Evolutionary conservation across 352 stramenopile species (phyloP), one percentile per base, ranked within the genome.

Genomic region (Pythium volutum): DNA sequence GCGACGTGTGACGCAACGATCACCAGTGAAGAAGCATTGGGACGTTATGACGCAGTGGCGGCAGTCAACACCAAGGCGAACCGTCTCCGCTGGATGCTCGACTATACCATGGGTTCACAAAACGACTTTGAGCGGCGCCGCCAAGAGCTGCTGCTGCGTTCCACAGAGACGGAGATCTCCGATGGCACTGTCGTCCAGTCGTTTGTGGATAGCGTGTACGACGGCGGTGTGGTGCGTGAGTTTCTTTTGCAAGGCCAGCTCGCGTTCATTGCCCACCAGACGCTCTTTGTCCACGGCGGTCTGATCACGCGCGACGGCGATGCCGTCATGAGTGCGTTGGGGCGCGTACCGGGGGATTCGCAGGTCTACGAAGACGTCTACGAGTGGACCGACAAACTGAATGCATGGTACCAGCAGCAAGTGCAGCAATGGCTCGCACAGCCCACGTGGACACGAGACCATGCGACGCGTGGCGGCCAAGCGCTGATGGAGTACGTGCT

Each of bases 231-330:
- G 12, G 45, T 98, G 15, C 79, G 79, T 33, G 76, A 97, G 65
- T 98, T 96, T 70, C 71, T 98, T 34, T 49, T 88, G 51, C 64
- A 83, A 22, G 88, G 88, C 11, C 74, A 74, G 25, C 77, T 98
- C 18, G 91, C 84, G 34, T 92, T 86, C 48, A 69, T 93, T 38
- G 59, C 81, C 4, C 81, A 93, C 42, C 76, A 88, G 52, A 97
- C 91, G 55, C 75, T 98, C n/a, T 97, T 97, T 80, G 85, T 97
- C 41, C 93, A 98, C 55, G 93, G 93, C 31, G 93, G 91, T 1
- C 84, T 98, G 55, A 81, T 95, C 34, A 80, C 38, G 11, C 55
- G 29, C 12, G 66, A 79, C 20, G 66, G 71, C 22, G 66, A 79
- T 20, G 43, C 63, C 3, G 61, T 73, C 18, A 69, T 79, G 6